These are phyloP conservation scores for Isatis tinctoria DNA, from an alignment of 345 rosid genomes.

Conservation along the genomic window DNA sequence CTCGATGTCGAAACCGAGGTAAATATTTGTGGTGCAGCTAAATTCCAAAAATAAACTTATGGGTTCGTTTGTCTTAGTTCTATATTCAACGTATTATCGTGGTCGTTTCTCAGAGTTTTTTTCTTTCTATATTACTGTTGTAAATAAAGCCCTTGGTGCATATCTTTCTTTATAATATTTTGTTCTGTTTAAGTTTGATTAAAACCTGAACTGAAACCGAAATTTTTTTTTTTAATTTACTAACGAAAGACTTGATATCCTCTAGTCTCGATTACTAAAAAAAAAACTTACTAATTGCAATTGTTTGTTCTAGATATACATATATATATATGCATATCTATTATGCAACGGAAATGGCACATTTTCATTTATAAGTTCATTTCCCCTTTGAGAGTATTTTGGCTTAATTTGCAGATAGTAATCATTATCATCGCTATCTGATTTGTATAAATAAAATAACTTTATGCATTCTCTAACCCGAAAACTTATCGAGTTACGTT, in stretches of 20 bases:
- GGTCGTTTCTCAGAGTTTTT: background rate
- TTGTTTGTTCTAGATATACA: background rate
- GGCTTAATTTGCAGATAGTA: background rate
- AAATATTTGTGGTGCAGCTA: constrained; percentile 18
- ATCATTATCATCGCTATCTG: constrained; percentile 1
- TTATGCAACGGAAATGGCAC: background rate
- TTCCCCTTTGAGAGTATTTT: background rate
- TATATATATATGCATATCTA: background rate
- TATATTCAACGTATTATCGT: background rate
- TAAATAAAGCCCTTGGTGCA: background rate
- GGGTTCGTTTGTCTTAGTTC: constrained; percentile 1
- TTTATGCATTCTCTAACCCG: background rate
- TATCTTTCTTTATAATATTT: background rate
- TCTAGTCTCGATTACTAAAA: background rate
- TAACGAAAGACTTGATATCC: background rate
- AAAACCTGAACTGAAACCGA: background rate
- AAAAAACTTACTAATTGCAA: background rate
- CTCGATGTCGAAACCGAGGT: constrained; percentile 21
- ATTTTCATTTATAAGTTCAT: background rate
- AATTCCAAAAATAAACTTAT: constrained; percentile 3
- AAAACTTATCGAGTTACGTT: constrained; percentile 21
- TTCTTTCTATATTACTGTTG: background rate
- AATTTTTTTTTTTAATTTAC: background rate
- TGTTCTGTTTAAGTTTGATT: background rate
- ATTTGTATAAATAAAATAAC: background rate